phyloP scores from a whole-genome alignment of 1,284 basidiomycete genomes.

The Tylopilus orsonianus region DNA sequence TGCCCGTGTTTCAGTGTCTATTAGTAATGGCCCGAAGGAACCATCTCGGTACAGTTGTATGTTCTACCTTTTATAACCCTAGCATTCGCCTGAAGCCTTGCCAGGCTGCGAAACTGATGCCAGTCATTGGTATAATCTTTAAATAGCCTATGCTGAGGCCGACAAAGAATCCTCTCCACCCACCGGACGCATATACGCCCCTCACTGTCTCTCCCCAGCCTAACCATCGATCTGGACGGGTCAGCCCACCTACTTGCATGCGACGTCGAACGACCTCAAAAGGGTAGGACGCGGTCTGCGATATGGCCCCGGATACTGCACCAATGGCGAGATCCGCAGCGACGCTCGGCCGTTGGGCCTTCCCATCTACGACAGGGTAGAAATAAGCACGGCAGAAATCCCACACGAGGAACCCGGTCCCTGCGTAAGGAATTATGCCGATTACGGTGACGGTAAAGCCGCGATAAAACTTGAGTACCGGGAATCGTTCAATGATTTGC shows the following conservation, averaged over 20 bases:
- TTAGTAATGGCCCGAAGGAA: too few species aligned
- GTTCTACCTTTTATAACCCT: constrained; percentile 38
- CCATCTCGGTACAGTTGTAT: too few species aligned
- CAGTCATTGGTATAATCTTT: constrained; percentile 98
- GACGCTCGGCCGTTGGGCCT: constrained; percentile 41
- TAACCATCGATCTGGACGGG: constrained; percentile 74
- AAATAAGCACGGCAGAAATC: constrained; percentile 76
- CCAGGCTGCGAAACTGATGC: constrained; percentile 79
- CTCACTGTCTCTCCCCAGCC: constrained; percentile 77
- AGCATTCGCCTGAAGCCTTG: constrained; percentile 67
- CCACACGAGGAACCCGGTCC: constrained; percentile 94
- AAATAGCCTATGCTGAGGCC: constrained; percentile 93
- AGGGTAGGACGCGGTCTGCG: constrained; percentile 93
- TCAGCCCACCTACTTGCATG: constrained; percentile 95
- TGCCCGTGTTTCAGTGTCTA: too few species aligned
- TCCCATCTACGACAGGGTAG: constrained; percentile 45
- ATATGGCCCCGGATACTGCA: constrained; percentile 85
- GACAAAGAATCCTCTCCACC: constrained; percentile 91
- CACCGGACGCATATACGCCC: constrained; percentile 67
- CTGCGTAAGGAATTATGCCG: constrained; percentile 97
- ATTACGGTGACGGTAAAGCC: constrained; percentile 91
- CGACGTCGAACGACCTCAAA: constrained; percentile 92
- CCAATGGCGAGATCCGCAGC: constrained; percentile 76
- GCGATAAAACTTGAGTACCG: constrained; percentile 89
- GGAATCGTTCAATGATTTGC: constrained; percentile 55